These are phyloP conservation scores for Rhizomucor miehei DNA, from an alignment of 371 early-diverging fungal species.

Conservation along the genomic window DNA sequence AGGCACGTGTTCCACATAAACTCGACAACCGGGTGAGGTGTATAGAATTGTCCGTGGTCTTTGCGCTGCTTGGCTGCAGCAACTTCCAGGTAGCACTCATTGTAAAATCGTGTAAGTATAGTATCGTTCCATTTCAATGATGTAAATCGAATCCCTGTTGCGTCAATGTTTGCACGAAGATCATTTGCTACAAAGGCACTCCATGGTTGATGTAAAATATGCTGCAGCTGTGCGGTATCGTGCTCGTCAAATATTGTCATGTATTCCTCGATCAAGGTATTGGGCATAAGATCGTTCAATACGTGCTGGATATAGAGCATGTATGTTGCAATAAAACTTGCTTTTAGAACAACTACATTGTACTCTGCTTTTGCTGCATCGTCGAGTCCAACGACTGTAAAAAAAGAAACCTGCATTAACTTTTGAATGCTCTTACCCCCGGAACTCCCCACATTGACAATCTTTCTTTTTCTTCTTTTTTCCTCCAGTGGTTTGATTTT, in stretches of 20 bases:
- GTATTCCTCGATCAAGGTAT: constrained; percentile 15
- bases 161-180: constrained; percentile 20
- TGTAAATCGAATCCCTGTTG: constrained; percentile 13
- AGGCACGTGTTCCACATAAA: constrained; percentile 61
- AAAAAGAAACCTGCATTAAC: no score
- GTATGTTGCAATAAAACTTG: no score
- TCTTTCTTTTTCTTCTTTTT: not conserved
- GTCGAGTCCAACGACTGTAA: not conserved
- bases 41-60: constrained; percentile 67
- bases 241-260: constrained; percentile 29
- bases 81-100: constrained; percentile 46
- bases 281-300: constrained; percentile 3
- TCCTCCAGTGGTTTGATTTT: constrained; percentile 58
- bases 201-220: constrained; percentile 5
- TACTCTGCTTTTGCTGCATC: not conserved
- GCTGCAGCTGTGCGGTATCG: constrained; percentile 16
- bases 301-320: no score
- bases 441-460: no score
- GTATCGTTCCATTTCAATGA: constrained; percentile 29
- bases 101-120: constrained; percentile 51
- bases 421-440: no score
- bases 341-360: no score
- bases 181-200: not conserved
- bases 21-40: constrained; percentile 55
- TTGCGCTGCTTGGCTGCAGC: constrained; percentile 60